Evolutionary conservation across 176 grass and related monocot species (phyloP).

Genomic region (Musa beccarii): DNA sequence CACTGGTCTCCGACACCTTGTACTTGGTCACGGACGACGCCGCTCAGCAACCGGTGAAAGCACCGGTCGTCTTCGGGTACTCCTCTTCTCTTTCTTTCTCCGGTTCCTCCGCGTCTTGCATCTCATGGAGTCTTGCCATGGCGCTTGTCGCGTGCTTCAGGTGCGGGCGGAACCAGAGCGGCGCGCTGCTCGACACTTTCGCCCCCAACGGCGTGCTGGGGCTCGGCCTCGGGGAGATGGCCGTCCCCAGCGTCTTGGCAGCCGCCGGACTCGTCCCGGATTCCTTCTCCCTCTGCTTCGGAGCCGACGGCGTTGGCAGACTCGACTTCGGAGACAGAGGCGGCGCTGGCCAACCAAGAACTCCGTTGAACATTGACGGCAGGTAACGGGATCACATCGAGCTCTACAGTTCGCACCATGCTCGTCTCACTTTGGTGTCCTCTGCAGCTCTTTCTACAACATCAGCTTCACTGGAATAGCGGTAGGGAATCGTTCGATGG

Average conservation of each 20-base stretch:
- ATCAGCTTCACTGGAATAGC: conserved; percentile 37
- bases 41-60: conserved; percentile 40
- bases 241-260: conserved; percentile 66
- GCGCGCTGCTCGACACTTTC: conserved; percentile 53
- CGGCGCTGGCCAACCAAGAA: conserved; percentile 3
- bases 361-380: too few species aligned
- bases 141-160: conserved; percentile 14
- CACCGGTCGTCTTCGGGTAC: conserved; percentile 67
- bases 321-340: conserved; percentile 76
- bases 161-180: conserved; percentile 68
- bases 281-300: conserved; percentile 89
- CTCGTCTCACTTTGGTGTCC: too few species aligned
- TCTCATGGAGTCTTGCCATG: background rate
- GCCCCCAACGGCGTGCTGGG: conserved; percentile 78
- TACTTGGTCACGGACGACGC: conserved; percentile 52
- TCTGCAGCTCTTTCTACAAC: conserved; percentile 22
- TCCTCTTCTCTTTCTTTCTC: background rate
- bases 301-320: conserved; percentile 56
- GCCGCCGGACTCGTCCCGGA: conserved; percentile 41
- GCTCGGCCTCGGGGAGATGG: conserved; percentile 52
- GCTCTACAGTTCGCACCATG: too few species aligned
- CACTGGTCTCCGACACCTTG: conserved; percentile 62
- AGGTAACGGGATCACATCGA: too few species aligned
- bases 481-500: conserved; percentile 35
- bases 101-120: background rate